Evolutionary conservation across 2,329 filamentous ascomycete species (phyloP), one percentile per base, ranked within the genome.

Genomic region (Ilyonectria destructans): DNA sequence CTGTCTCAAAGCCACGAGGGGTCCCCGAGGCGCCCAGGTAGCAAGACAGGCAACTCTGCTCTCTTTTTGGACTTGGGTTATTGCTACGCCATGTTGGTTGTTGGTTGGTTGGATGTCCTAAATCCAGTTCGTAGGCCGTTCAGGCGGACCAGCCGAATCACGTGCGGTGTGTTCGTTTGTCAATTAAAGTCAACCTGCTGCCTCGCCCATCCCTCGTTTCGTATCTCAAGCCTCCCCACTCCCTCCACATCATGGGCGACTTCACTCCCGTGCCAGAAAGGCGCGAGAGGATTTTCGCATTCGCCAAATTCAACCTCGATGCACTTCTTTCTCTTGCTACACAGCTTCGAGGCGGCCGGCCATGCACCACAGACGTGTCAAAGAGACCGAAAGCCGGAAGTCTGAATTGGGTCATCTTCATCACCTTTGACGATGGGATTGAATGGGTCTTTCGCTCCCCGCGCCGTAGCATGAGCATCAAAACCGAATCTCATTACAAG

Each of bases 391-490:
- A 71, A 35, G 35, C 52, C 23, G 73, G 71, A n/a, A 65, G 68
- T 43, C 57, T 70, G 13, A 75, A 75, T 56, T 76, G 70, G 70
- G 68, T 64, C 31, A 68, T 74, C 26, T 74, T 74, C 33, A 33
- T 76, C 12, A 65, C 64, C 26, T 75, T 76, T 40, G 70, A 71
- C 35, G 70, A 76, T 69, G 73, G 71, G 17, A 51, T 73, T n/a
- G 74, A 76, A 55, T 75, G 70, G 71, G 71, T 71, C 12, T 74
- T 75, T 57, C 70, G 73, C 7, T 74, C 70, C 2, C 70, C 74
- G 54, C 56, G 43, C 43, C 35, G 40, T 40, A 35, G 31, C 67
- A 43, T 26, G 15, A 46, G 64, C n/a, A 19, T 68, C 52, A 65
- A 55, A n/a, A 51, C 62, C 2, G 68, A 75, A 65, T 62, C 73